These are phyloP conservation scores for Dipteronia dyeriana DNA, from an alignment of 345 rosid genomes.

Conservation along the genomic window DNA sequence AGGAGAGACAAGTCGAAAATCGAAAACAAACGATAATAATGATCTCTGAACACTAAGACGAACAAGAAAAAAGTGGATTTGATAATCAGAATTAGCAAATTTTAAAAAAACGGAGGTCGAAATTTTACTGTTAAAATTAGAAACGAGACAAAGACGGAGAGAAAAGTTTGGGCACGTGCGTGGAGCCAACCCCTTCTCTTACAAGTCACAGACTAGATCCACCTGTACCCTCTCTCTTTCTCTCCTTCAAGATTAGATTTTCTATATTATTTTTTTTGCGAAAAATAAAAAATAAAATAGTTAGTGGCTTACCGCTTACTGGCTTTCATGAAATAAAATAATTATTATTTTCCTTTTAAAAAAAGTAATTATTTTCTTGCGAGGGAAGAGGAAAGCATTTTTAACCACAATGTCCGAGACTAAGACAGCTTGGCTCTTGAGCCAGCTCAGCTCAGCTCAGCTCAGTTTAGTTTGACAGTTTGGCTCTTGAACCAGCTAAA, in stretches of 20 bases:
- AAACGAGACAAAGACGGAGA: conserved; percentile 12
- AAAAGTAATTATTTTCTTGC: background rate
- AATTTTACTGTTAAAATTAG: conserved; percentile 25
- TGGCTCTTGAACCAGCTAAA: background rate
- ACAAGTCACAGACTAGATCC: conserved; percentile 21
- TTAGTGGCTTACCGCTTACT: background rate
- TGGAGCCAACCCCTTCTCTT: conserved; percentile 20
- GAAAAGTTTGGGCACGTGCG: conserved; percentile 27
- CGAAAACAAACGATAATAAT: conserved; percentile 1
- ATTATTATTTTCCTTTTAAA: background rate
- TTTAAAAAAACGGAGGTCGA: conserved; percentile 13
- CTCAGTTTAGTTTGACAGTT: background rate
- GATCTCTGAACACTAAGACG: conserved; percentile 12
- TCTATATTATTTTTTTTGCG: background rate
- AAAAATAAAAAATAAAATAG: background rate
- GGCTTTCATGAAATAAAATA: too few species aligned
- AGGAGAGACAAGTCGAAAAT: background rate
- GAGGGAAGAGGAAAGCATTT: background rate
- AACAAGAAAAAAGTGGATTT: background rate
- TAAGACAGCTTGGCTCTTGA: conserved; percentile 6
- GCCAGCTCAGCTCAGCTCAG: conserved; percentile 12
- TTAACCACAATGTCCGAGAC: conserved; percentile 10
- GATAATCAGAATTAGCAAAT: conserved; percentile 7
- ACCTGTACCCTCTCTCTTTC: conserved; percentile 17
- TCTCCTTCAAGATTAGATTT: conserved; percentile 14